Percentiles rank a stretch among this genome's conserved stretches.
These are phyloP conservation scores for Stachybotrys elegans DNA, from an alignment of 2,329 filamentous ascomycete genomes.

Conservation along the genomic window DNA sequence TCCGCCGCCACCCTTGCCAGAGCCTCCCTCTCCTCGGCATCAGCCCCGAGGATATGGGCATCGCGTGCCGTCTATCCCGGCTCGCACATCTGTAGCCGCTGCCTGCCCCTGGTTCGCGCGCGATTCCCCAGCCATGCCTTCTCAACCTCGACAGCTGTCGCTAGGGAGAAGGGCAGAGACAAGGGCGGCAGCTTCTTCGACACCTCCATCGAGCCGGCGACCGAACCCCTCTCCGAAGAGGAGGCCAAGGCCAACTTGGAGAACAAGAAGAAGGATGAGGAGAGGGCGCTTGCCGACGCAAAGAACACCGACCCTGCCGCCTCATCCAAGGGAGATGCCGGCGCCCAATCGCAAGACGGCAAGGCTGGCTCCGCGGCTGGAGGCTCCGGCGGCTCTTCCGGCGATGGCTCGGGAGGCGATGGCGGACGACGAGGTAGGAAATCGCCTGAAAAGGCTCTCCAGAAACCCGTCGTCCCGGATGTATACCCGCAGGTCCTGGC, in stretches of 20 bases:
- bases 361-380: conserved; percentile 49
- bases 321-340: conserved; percentile 40
- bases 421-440: conserved; percentile 70
- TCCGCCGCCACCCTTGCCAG: conserved; percentile 21
- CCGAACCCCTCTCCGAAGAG: conserved; percentile 47
- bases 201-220: conserved; percentile 31
- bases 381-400: conserved; percentile 40
- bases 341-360: conserved; percentile 39
- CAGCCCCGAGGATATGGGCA: conserved; percentile 19
- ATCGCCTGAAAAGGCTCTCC: conserved; percentile 66
- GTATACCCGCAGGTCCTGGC: conserved; percentile 97
- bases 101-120: conserved; percentile 21
- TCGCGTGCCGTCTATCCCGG: conserved; percentile 19
- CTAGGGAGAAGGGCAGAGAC: conserved; percentile 31
- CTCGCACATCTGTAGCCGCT: conserved; percentile 25
- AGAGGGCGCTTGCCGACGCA: conserved; percentile 41
- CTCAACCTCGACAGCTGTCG: conserved; percentile 27
- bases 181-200: conserved; percentile 47
- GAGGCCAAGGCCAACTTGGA: conserved; percentile 47
- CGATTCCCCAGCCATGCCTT: conserved; percentile 26
- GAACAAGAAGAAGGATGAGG: conserved; percentile 35
- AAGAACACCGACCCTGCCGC: conserved; percentile 38
- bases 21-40: conserved; percentile 15
- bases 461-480: conserved; percentile 87
- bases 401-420: conserved; percentile 53